Evolutionary conservation across 768 basidiomycete species (phyloP).

Genomic region (Tephrocybe sp.): DNA sequence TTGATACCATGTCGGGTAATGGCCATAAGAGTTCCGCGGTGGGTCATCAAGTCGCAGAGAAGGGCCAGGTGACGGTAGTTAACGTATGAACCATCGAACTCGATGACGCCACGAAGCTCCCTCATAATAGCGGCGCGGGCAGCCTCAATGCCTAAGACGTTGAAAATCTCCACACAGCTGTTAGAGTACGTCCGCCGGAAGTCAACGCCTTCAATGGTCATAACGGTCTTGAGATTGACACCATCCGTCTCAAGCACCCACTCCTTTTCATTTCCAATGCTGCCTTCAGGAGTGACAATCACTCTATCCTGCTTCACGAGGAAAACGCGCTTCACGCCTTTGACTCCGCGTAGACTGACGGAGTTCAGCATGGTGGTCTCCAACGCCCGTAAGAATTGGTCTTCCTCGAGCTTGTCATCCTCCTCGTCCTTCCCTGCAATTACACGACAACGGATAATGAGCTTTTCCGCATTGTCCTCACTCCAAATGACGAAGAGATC

Average conservation of each 20-base stretch:
- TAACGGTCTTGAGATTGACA: slow-evolving; percentile 91
- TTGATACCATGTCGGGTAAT: slow-evolving; percentile 99
- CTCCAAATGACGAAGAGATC: slow-evolving; percentile 98
- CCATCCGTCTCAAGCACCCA: slow-evolving; percentile 99
- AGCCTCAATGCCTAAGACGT: slow-evolving; percentile 95
- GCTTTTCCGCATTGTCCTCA: slow-evolving; percentile 97
- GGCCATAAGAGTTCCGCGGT: slow-evolving; percentile 91
- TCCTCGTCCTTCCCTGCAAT: slow-evolving; percentile 82
- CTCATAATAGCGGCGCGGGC: slow-evolving; percentile 92
- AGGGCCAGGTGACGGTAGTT: slow-evolving; percentile 96
- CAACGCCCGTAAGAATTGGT: slow-evolving; percentile 92
- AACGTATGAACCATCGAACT: slow-evolving; percentile 99
- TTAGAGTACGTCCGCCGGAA: slow-evolving; percentile 93
- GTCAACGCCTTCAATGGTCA: slow-evolving; percentile 95
- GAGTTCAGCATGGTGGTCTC: slow-evolving; percentile 97
- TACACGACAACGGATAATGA: slow-evolving; percentile 95
- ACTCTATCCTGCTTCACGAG: slow-evolving; percentile 86
- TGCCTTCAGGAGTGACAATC: slow-evolving; percentile 59
- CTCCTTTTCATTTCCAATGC: slow-evolving; percentile 71
- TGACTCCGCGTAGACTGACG: slow-evolving; percentile 92
- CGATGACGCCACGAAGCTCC: slow-evolving; percentile 93
- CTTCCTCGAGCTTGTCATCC: slow-evolving; percentile 84
- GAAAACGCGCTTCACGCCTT: slow-evolving; percentile 89
- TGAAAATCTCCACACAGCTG: slow-evolving; percentile 92
- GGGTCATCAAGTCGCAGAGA: slow-evolving; percentile 98